Evolutionary conservation across 768 basidiomycete species (phyloP), one percentile per base, ranked within the genome.

Genomic region (Tricholoma bakamatsutake): DNA sequence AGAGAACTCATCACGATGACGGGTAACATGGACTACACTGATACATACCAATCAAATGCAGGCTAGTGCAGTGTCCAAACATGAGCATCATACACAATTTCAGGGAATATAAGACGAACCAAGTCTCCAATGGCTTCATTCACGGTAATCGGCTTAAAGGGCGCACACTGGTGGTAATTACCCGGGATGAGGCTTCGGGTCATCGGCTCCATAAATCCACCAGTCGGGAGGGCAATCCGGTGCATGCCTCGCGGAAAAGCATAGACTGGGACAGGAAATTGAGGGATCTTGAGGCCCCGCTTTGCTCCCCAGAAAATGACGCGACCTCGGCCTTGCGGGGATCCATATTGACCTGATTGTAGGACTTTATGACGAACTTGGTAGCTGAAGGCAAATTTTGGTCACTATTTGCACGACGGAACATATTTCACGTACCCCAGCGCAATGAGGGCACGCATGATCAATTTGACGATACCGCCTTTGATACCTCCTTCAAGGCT

Each of bases 261-360:
- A 63, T 89, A 83, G 1, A 81, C 78, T 0, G 88, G 88, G 15
- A 82, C 63, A 0, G 88, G 88, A 61, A 82, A 85, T 9, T 79
- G 69, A 0, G 88, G 88, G 13, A 88, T 65, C 17, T 75, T 63
- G 2, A 81, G 52, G 28, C 82, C 85, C 7, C 77, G 76, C 52
- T 76, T 80, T 4, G 87, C 83, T 24, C 79, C 87, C 75, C 78
- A 79, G 64, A 90, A 83, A 45, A 91, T 86, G 11, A 90, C 77
- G 15, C 89, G 76, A 27, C 74, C 69, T 8, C 89, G 81, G 46
- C 76, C 72, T 69, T 91, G 89, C 15, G 89, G 87, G 18, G 80
- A 77, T 27, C 89, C 89, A 67, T 89, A 89, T 34, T 83, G 82
- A 0, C 77, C 82, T 21, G 88, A 84, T 62, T 91, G 85, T 0